A percentile compares a stretch with the other conserved stretches of the same genome.
Evolutionary conservation across 768 basidiomycete species (phyloP).

Genomic region (Boletus subparvulus): DNA sequence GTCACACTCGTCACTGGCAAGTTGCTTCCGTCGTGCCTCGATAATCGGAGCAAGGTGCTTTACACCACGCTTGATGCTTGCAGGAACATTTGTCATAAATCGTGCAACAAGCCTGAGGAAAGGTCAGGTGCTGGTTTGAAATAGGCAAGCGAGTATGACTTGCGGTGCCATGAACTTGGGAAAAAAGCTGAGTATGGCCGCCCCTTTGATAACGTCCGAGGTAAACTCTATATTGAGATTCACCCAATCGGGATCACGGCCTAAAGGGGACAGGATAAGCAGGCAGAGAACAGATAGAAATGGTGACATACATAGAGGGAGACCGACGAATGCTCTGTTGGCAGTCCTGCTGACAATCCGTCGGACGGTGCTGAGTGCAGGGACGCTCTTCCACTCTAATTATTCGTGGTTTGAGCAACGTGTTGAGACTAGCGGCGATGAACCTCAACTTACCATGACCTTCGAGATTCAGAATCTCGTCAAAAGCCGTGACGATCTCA

Average conservation of each 20-base stretch:
- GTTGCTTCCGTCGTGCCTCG: not conserved
- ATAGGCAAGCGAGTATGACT: not conserved
- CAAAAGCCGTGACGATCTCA: conserved; percentile 43
- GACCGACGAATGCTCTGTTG: conserved; percentile 14
- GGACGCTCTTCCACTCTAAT: conserved; percentile 16
- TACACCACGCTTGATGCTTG: conserved; percentile 5
- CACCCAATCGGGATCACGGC: conserved; percentile 30
- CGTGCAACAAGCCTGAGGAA: conserved; percentile 1
- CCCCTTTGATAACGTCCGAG: conserved; percentile 1
- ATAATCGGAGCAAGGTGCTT: conserved; percentile 30
- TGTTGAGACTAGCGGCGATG: not conserved
- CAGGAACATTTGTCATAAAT: conserved; percentile 1
- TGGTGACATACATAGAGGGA: conserved; percentile 14
- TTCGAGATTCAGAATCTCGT: conserved; percentile 32
- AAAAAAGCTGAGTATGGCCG: conserved; percentile 24
- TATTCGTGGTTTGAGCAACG: not conserved
- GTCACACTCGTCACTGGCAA: not conserved
- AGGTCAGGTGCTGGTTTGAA: not conserved
- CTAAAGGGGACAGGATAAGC: not conserved
- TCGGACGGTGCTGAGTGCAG: not conserved
- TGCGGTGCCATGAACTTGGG: conserved; percentile 37
- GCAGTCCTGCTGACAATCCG: conserved; percentile 6
- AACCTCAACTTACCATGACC: conserved; percentile 14
- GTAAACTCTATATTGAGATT: conserved; percentile 32
- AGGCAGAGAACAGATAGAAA: not conserved